Percentiles rank a stretch among this genome's conserved stretches.
Conservation (phyloP, 148 eudicot species). For the Rhododendron kiyosumense region DNA sequence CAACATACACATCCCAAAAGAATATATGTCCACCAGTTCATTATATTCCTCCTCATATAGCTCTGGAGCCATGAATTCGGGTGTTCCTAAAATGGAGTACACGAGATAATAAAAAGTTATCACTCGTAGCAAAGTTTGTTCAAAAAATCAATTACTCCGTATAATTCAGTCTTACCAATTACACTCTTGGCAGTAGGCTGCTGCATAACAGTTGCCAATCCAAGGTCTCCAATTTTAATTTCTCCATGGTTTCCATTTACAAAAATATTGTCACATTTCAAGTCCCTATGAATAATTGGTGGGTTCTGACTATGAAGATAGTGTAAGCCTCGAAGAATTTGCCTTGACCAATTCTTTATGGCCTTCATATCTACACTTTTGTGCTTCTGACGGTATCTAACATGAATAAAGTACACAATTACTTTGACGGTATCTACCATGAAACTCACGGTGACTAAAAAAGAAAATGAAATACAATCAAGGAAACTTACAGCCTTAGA, state of each 20-base stretch:
- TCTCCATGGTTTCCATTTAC: slow-evolving; percentile 87
- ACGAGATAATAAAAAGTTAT: slow-evolving; percentile 4
- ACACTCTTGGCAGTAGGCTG: slow-evolving; percentile 75
- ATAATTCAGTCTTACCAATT: slow-evolving; percentile 41
- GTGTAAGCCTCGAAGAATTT: slow-evolving; percentile 73
- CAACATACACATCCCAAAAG: slow-evolving; percentile 93
- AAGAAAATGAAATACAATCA: background rate
- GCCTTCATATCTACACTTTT: slow-evolving; percentile 86
- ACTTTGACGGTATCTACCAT: background rate
- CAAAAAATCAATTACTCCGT: background rate
- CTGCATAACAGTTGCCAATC: slow-evolving; percentile 78
- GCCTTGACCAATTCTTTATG: slow-evolving; percentile 92
- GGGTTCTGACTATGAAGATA: slow-evolving; percentile 84
- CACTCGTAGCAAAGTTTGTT: background rate
- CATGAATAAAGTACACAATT: slow-evolving; percentile 8
- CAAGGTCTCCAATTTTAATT: slow-evolving; percentile 90
- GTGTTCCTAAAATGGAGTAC: slow-evolving; percentile 44
- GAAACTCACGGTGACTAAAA: background rate
- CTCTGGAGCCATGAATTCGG: slow-evolving; percentile 98
- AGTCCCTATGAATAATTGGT: slow-evolving; percentile 73
- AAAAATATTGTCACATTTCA: slow-evolving; percentile 91
- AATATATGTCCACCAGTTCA: slow-evolving; percentile 83
- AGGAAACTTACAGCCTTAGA: slow-evolving; percentile 68
- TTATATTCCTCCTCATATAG: slow-evolving; percentile 85
- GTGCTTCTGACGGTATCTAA: slow-evolving; percentile 76